These are phyloP conservation scores for Didymella glomerata DNA, from an alignment of 2,329 filamentous ascomycete genomes.

Conservation along the genomic window DNA sequence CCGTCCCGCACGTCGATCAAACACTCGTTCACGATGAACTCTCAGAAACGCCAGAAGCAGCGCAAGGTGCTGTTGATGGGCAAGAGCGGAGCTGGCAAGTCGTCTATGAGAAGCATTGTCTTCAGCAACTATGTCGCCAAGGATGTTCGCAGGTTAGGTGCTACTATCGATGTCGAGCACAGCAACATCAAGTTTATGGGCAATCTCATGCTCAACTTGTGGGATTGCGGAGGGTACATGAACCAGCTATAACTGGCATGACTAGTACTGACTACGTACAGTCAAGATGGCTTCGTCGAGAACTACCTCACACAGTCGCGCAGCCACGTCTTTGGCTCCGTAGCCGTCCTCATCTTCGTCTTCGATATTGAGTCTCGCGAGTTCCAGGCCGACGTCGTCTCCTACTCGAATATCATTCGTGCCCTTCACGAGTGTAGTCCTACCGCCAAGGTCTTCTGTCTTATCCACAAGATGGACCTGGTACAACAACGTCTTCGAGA, in stretches of 20 bases:
- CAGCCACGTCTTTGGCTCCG: constrained; percentile 94
- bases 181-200: constrained; percentile 99
- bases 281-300: constrained; percentile 98
- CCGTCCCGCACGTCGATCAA: constrained; percentile 1
- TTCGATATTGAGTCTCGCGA: constrained; percentile 98
- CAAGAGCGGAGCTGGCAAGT: constrained; percentile 96
- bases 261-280: constrained; percentile 45
- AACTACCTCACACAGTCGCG: constrained; percentile 97
- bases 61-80: constrained; percentile 71
- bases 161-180: constrained; percentile 97
- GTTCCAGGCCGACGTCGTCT: constrained; percentile 89
- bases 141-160: constrained; percentile 89
- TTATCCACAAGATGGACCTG: constrained; percentile 99
- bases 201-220: constrained; percentile 94
- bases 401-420: constrained; percentile 88
- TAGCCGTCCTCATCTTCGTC: constrained; percentile 97
- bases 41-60: constrained; percentile 60
- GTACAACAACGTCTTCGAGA: constrained; percentile 82
- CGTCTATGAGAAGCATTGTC: constrained; percentile 97
- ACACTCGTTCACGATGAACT: constrained; percentile 42
- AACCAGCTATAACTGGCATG: background rate
- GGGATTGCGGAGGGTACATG: constrained; percentile 90
- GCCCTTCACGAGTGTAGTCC: constrained; percentile 87
- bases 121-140: constrained; percentile 99
- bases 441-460: constrained; percentile 84